Conservation (phyloP, 805 yeast species). For the Yarrowia yakushimensis region DNA sequence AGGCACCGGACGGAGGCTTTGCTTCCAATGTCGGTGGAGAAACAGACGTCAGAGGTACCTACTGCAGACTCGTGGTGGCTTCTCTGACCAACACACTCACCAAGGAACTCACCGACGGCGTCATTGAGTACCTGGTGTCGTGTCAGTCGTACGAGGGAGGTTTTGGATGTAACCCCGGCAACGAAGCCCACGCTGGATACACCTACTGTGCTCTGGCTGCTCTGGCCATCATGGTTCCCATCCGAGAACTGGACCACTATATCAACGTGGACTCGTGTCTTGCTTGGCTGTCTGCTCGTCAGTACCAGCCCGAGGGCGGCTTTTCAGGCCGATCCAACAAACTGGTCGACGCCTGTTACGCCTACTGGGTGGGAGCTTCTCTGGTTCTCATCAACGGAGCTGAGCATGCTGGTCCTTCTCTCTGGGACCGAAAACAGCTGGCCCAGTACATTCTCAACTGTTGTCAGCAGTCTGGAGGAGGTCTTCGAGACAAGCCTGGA, state of each 20-base stretch:
- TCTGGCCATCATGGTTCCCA: conserved; percentile 46
- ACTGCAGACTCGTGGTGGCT: conserved; percentile 78
- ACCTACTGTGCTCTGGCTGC: conserved; percentile 83
- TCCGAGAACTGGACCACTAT: conserved; percentile 37
- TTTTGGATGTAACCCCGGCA: conserved; percentile 75
- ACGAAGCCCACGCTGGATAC: conserved; percentile 97
- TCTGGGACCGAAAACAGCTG: conserved; percentile 55
- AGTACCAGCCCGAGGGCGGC: conserved; percentile 75
- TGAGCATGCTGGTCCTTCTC: conserved; percentile 36
- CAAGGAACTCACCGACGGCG: conserved; percentile 52
- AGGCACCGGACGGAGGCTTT: conserved; percentile 72
- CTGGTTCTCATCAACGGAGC: conserved; percentile 60
- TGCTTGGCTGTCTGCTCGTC: conserved; percentile 69
- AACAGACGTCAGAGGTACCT: conserved; percentile 72
- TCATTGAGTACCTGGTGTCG: conserved; percentile 54
- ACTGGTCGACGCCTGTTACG: conserved; percentile 92
- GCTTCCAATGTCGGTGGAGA: conserved; percentile 77
- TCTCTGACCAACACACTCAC: conserved; percentile 61
- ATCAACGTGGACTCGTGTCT: conserved; percentile 49
- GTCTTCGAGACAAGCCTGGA: conserved; percentile 86
- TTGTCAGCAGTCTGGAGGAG: conserved; percentile 70
- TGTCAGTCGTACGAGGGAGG: conserved; percentile 98
- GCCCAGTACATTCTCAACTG: conserved; percentile 66
- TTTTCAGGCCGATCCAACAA: conserved; percentile 87
- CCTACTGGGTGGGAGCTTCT: conserved; percentile 91